Conservation (phyloP, 2,329 filamentous ascomycete species). For the Cytospora piceae region DNA sequence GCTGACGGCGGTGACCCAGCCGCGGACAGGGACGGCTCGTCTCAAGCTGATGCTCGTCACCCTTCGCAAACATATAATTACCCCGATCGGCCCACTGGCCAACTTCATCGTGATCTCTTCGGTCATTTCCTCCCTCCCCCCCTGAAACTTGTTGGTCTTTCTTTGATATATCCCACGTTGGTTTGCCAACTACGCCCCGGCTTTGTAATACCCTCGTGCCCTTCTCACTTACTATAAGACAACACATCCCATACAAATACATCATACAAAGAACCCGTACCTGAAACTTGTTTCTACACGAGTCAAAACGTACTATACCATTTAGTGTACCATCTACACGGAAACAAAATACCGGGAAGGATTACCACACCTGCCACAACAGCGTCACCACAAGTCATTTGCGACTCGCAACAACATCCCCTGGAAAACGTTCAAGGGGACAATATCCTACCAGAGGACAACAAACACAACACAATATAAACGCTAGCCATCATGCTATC, state of each 20-base stretch:
- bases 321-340: not conserved
- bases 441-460: not conserved
- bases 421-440: not conserved
- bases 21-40: conserved; percentile 27
- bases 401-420: not conserved
- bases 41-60: conserved; percentile 28
- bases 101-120: conserved; percentile 2
- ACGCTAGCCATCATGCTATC: conserved; percentile 49
- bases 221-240: not conserved
- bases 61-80: conserved; percentile 24
- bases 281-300: too few species aligned
- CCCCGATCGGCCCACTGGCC: conserved; percentile 8
- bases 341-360: not conserved
- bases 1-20: conserved; percentile 28
- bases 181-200: not conserved
- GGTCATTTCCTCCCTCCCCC: not conserved
- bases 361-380: not conserved
- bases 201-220: not conserved
- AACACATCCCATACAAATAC: too few species aligned
- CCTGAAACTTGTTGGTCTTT: not conserved
- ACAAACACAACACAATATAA: not conserved
- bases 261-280: too few species aligned
- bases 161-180: conserved; percentile 3
- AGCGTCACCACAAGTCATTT: not conserved
- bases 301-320: not conserved